A percentile compares a stretch with the other conserved stretches of the same genome.
These are phyloP conservation scores for Volvariella surrecta DNA, from an alignment of 1,284 basidiomycete genomes.

Conservation along the genomic window DNA sequence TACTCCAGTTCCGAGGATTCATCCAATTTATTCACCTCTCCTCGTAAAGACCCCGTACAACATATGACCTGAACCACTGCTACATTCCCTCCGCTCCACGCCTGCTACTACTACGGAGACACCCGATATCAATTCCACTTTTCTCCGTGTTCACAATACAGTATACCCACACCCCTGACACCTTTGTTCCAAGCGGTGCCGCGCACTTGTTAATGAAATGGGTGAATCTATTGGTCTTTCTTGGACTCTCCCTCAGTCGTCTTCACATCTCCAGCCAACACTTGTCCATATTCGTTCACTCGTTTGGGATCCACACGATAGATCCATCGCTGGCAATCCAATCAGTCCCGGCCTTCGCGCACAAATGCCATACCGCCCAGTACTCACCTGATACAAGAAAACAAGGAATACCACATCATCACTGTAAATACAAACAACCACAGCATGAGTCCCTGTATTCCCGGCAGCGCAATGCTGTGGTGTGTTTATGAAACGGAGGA, in stretches of 20 bases:
- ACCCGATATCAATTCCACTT: too few species aligned
- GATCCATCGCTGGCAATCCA: constrained; percentile 70
- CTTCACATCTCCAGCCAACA: constrained; percentile 47
- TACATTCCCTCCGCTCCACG: too few species aligned
- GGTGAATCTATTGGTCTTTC: constrained; percentile 31
- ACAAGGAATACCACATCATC: constrained; percentile 89
- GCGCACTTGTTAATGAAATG: too few species aligned
- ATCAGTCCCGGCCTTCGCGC: constrained; percentile 10
- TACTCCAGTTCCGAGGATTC: too few species aligned
- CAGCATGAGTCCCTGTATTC: constrained; percentile 13
- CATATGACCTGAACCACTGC: too few species aligned
- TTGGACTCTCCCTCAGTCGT: constrained; percentile 31
- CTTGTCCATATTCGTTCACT: constrained; percentile 93
- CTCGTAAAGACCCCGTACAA: too few species aligned
- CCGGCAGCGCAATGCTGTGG: neutral
- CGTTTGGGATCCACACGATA: constrained; percentile 92
- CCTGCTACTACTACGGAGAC: too few species aligned
- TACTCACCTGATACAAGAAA: constrained; percentile 74
- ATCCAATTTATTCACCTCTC: too few species aligned
- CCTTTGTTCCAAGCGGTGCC: too few species aligned
- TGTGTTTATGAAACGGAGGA: neutral
- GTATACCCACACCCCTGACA: too few species aligned
- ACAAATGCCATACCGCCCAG: constrained; percentile 10
- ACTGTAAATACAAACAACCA: constrained; percentile 21
- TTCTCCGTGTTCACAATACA: too few species aligned